phyloP scores from a whole-genome alignment of 768 basidiomycete species.

The Psilocybe sp. region DNA sequence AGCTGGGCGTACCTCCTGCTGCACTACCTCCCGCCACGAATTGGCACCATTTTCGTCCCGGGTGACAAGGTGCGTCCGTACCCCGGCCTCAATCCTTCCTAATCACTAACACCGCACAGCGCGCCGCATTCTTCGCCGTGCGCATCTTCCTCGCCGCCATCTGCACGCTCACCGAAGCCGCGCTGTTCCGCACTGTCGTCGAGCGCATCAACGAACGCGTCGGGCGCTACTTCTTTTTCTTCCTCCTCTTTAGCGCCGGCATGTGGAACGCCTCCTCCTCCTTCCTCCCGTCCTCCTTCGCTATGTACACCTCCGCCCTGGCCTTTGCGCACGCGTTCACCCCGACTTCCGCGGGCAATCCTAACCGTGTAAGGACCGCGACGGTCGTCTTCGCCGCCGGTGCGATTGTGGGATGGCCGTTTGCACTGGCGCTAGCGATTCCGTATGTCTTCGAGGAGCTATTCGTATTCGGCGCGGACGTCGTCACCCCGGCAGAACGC shows the following conservation, averaged over 20 bases:
- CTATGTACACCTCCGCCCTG: constrained; percentile 84
- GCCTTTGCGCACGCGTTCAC: constrained; percentile 71
- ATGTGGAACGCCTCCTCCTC: constrained; percentile 95
- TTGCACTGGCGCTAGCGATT: constrained; percentile 80
- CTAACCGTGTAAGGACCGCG: constrained; percentile 57
- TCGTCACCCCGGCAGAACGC: constrained; percentile 42
- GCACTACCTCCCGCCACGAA: constrained; percentile 65
- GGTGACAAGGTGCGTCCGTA: constrained; percentile 56
- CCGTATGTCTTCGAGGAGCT: constrained; percentile 92
- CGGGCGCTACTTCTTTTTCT: constrained; percentile 91
- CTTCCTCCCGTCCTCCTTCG: constrained; percentile 92
- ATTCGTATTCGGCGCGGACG: constrained; percentile 71
- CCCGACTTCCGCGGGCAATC: constrained; percentile 51
- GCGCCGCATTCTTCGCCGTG: constrained; percentile 85
- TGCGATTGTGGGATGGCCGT: constrained; percentile 95
- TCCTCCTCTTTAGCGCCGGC: constrained; percentile 80
- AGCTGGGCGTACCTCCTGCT: constrained; percentile 93
- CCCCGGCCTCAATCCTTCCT: constrained; percentile 1
- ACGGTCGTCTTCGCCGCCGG: constrained; percentile 76
- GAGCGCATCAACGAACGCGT: constrained; percentile 85
- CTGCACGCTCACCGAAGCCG: constrained; percentile 75
- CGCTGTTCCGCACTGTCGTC: constrained; percentile 77
- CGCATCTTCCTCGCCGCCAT: constrained; percentile 75
- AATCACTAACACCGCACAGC: constrained; percentile 39
- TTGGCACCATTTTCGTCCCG: constrained; percentile 49